Evolutionary conservation across 2,329 filamentous ascomycete genomes (phyloP), one percentile per base, ranked within the genome.

Genomic region (Botrytis tulipae): DNA sequence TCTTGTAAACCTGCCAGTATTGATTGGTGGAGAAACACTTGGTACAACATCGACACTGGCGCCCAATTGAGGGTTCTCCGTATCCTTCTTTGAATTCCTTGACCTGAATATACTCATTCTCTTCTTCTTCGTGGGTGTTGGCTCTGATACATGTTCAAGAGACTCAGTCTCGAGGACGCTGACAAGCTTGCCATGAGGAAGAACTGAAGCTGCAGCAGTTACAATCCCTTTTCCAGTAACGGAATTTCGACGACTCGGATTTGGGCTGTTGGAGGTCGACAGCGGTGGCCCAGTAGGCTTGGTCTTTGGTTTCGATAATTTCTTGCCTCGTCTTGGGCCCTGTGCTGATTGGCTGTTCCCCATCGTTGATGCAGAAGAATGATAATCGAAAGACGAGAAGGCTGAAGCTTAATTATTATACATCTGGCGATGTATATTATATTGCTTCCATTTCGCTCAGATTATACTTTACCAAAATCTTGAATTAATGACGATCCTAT

Each of bases 231-330:
- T 75, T 2, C 69, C 71, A n/a, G 75, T 72, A 18, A 77, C 71
- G n/a, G 78, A 79, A 57, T 78, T 78, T 32, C 75, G 76, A 44
- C 78, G 77, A 75, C 75, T 77, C 7, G 61, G 66, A 44, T 73
- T 72, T 4, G 76, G 66, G 29, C 57, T 68, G 51, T 74, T 77
- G 20, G 73, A 48, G 44, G 74, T 76, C 22, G 79, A 61, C 51
- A 37, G 35, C 3, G 78, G 73, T 62, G 75, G 76, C 5, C 74
- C 73, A 9, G 65, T 76, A 10, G 77, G 77, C 42, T 78, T 80
- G 32, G 80, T 80, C 65, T 75, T 78, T 1, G 80, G 80, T 70
- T 81, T 81, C 25, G 79, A 81, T n/a, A 81, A 68, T 70, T 76
- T 80, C 71, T 70, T 73, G 10, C 74, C 62, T 72, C 75, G 73